phyloP scores from a whole-genome alignment of 2,329 filamentous ascomycete species.

The Exophiala dermatitidis region DNA sequence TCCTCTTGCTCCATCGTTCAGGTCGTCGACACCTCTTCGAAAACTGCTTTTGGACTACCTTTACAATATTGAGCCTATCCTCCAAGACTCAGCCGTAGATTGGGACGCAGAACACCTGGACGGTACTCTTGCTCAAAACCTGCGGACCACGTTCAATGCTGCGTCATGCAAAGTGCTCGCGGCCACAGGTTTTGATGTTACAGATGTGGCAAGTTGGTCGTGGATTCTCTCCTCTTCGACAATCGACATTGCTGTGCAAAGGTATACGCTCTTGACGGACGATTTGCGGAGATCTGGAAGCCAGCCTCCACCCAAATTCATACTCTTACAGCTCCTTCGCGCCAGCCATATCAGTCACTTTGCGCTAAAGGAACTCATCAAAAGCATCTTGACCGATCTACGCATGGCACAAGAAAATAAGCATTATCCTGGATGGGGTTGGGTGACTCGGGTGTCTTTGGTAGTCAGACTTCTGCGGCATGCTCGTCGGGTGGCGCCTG shows the following conservation, averaged over 20 bases:
- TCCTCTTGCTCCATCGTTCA: constrained; percentile 26
- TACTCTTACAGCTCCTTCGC: constrained; percentile 44
- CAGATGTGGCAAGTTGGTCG: constrained; percentile 41
- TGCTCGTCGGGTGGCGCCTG: constrained; percentile 45
- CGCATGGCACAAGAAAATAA: constrained; percentile 1
- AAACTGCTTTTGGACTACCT: constrained; percentile 37
- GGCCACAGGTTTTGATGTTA: constrained; percentile 31
- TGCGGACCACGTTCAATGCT: constrained; percentile 33
- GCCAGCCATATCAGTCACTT: constrained; percentile 36
- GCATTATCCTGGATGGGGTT: constrained; percentile 12
- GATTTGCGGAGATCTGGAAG: constrained; percentile 14
- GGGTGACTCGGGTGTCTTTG: constrained; percentile 28
- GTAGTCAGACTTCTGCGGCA: constrained; percentile 45
- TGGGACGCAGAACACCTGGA: background rate
- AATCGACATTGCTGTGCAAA: constrained; percentile 33
- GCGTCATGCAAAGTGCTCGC: constrained; percentile 30
- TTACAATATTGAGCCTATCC: constrained; percentile 30
- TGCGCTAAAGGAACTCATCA: constrained; percentile 39
- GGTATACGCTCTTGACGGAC: constrained; percentile 32
- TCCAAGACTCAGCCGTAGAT: constrained; percentile 14
- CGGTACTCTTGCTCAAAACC: constrained; percentile 26
- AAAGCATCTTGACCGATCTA: constrained; percentile 8
- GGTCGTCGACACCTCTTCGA: constrained; percentile 21
- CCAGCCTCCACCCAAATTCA: constrained; percentile 38
- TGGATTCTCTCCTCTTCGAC: constrained; percentile 40